Base-by-base conservation (phyloP, 83 land plant genomes). In the Diphasiastrum complanatum region DNA sequence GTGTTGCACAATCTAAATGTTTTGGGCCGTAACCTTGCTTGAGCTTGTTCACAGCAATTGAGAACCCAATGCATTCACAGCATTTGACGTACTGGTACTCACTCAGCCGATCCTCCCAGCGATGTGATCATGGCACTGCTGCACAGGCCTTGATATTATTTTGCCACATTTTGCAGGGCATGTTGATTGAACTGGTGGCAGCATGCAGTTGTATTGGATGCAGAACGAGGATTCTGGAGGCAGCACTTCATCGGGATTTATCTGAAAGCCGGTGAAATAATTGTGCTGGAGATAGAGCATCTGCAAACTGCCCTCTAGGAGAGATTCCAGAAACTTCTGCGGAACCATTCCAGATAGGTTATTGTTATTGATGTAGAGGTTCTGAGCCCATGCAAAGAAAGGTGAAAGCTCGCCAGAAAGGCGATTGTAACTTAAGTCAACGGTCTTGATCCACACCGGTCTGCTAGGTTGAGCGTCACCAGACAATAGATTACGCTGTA, bases 191-290 rank as follows among this genome's bases (percentile, higher is more conserved):
- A 77, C 61, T 24, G 96, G 89, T 30, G 83, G 89, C 6, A 66
- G 69, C 85, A 86, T 77, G 64, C 96, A 90, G 63, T 90, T 90
- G 71, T 90, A 83, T 79, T 87, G 97, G 33, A 90, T 51, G 58
- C 92, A 90, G 24, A 90, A 68, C 1, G 86, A 76, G 12, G 61
- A 66, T n/a, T 77, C 79, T 46, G 74, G 34, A 0, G 96, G 93
- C 11, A 90, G 75, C 54, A 45, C 74, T 11, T 78, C 74, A 61
- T 70, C 53, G 22, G 82, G 77, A 35, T 55, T 66, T 48, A 86
- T 73, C 71, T 53, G 53, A 1, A 86, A 70, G 41, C 72, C 74
- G 14, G 78, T 80, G 53, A 86, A 47, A 51, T 41, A 86, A 40
- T 86, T 86, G 63, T 86, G 91, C 73, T 86, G 91, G 51, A 86